Evolutionary conservation across 257 asterid species (phyloP), one percentile per base, ranked within the genome.

Genomic region (Nicotiana noctiflora): DNA sequence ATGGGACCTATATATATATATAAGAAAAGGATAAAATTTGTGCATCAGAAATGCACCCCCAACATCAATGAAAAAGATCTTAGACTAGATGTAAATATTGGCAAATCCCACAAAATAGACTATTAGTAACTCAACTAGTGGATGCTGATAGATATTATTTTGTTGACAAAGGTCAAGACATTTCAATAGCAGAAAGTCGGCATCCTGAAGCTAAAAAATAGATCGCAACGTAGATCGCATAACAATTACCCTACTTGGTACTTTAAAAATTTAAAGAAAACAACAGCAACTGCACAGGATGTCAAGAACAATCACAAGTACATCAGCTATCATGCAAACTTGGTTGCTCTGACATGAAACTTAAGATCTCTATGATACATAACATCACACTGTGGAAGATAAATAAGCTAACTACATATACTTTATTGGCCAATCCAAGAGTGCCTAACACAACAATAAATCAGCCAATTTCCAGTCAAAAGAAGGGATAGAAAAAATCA

Each of bases 1-100:
- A 21, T 86, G 89, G 51, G 98, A 93, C 89, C 98, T 92, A 88
- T 67, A 46, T 70, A 67, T 15, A 55, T 40, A 56, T 27, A 27
- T 27, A 11, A 40, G 79, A 46, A 55, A 79, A 18, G 25, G 53
- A 64, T 49, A 63, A 46, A 49, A 74, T 9, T 15, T 14, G 61
- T 49, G 17, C 27, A 25, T 49, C 8, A 49, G 44, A 25, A 74
- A 49, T 23, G 14, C 25, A 15, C 25, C 51, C 44, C 15, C 8
- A 25, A 74, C 25, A 14, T 15, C 51, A 74, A 49, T 74, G 60
- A 74, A 49, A 74, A 74, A 25, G 40, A 51, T 74, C 8, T 15
- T 9, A 55, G 9, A 49, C 44, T 74, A 14, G 57, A 72, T 70
- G 7, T 74, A 59, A 13, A 7, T 70, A 70, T 44, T 21, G 34